phyloP scores from a whole-genome alignment of 2,329 filamentous ascomycete species.

The Fusarium brachygibbosum region DNA sequence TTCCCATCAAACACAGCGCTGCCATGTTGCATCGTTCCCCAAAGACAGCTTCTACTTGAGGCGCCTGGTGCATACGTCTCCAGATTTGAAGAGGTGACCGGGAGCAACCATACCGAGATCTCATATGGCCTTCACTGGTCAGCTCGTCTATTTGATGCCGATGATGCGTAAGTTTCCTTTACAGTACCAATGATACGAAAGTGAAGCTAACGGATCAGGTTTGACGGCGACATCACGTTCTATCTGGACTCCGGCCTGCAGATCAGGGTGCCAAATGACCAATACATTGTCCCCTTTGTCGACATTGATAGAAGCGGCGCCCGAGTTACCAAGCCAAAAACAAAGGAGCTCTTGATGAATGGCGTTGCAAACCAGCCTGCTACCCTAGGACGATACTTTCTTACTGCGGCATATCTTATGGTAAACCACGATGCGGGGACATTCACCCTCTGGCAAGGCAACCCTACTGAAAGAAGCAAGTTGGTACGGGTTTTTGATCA shows the following conservation, averaged over 20 bases:
- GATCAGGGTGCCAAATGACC: slow-evolving; percentile 50
- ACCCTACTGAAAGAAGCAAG: slow-evolving; percentile 44
- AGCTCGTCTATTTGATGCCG: slow-evolving; percentile 35
- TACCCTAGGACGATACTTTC: slow-evolving; percentile 53
- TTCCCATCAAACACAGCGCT: slow-evolving; percentile 45
- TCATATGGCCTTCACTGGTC: slow-evolving; percentile 38
- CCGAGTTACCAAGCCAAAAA: slow-evolving; percentile 36
- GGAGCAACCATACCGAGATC: slow-evolving; percentile 11
- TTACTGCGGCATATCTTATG: slow-evolving; percentile 54
- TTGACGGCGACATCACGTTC: slow-evolving; percentile 51
- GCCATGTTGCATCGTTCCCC: slow-evolving; percentile 50
- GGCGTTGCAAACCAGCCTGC: slow-evolving; percentile 35
- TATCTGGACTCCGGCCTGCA: slow-evolving; percentile 47
- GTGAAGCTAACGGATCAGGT: slow-evolving; percentile 28
- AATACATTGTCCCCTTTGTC: slow-evolving; percentile 49
- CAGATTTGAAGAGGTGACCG: slow-evolving; percentile 40
- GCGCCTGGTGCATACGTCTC: slow-evolving; percentile 38
- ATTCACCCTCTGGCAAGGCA: slow-evolving; percentile 54
- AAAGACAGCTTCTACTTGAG: slow-evolving; percentile 51
- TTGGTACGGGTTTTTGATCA: slow-evolving; percentile 34
- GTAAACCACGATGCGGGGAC: slow-evolving; percentile 51
- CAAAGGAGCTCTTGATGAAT: slow-evolving; percentile 47
- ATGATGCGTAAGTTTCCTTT: slow-evolving; percentile 28
- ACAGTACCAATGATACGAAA: background rate
- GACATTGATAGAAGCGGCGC: slow-evolving; percentile 47